Conservation (phyloP, 2,329 filamentous ascomycete genomes). For the Colletotrichum lini region DNA sequence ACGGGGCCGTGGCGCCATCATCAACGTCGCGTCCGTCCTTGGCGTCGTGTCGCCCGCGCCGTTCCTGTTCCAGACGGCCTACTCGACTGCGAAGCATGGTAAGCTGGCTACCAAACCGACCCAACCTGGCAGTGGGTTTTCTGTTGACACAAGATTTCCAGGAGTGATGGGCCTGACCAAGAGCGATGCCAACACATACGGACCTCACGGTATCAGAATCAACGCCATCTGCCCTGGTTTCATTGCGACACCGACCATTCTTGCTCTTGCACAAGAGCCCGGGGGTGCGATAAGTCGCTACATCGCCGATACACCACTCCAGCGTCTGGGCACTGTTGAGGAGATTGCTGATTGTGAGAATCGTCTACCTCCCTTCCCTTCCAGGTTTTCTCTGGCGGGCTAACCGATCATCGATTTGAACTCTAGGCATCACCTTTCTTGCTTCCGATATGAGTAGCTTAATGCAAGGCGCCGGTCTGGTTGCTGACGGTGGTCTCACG, state of each 20-base stretch:
- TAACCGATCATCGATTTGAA: not conserved
- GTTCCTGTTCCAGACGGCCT: conserved; percentile 59
- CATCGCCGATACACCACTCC: conserved; percentile 61
- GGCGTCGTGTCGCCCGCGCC: conserved; percentile 59
- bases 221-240: conserved; percentile 73
- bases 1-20: conserved; percentile 64
- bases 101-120: conserved; percentile 23
- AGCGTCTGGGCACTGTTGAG: conserved; percentile 62
- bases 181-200: conserved; percentile 68
- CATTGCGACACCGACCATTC: conserved; percentile 58
- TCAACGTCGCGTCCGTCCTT: conserved; percentile 69
- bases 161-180: conserved; percentile 66
- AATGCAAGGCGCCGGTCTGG: conserved; percentile 63
- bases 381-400: not conserved
- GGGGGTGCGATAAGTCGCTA: conserved; percentile 54
- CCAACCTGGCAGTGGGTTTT: too few species aligned
- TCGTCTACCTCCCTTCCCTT: not conserved
- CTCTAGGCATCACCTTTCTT: conserved; percentile 61
- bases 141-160: conserved; percentile 15
- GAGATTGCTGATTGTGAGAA: conserved; percentile 64
- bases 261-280: conserved; percentile 45
- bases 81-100: conserved; percentile 67
- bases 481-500: conserved; percentile 63
- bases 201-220: conserved; percentile 66
- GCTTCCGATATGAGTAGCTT: conserved; percentile 67